Base-by-base conservation (phyloP, 257 asterid genomes). In the Solanum gracilifrons region DNA sequence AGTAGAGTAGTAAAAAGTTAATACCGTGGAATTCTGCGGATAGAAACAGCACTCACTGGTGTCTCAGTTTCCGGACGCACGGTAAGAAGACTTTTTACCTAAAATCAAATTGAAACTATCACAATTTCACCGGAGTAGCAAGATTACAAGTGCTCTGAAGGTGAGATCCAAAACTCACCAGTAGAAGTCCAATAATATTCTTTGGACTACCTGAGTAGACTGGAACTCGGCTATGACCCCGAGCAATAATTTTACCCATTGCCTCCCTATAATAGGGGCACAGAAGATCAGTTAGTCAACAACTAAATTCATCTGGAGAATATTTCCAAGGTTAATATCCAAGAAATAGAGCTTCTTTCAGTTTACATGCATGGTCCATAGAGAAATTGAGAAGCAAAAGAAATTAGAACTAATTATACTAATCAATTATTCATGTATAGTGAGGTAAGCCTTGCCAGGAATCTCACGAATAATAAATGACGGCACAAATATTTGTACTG, bases 221-320 rank as follows among this genome's bases (percentile, higher is more conserved):
- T 86, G 98, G 99, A 90, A 96, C 96, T 89, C 99, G 94, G 88
- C 99, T 96, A 86, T 96, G 98, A 84, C 99, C 98, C 58, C 98
- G 96, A 87, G 98, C 95, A 86, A 96, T 92, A 87, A 96, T 85
- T 92, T 94, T 95, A 71, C 98, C 97, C 94, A 95, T 93, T 74
- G 95, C 99, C 89, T 96, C 99, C 98, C 99, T 95, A 90, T 88
- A 82, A 84, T 73, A 80, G 88, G 84, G 35, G 48, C 73, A 76
- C 76, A 48, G 23, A 41, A 13, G 35, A 25, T 77, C 62, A 5
- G 11, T 76, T 41, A 77, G 84, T 4, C 36, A 77, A 77, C 84
- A 7, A 25, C 62, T 41, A 25, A 77, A 13, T 7, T 41, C 84
- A 13, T 41, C 64, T 25, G 18, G n/a, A 25, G n/a, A 25, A 37